Conservation (phyloP, 2,329 filamentous ascomycete genomes). For the Ascochyta lentis region DNA sequence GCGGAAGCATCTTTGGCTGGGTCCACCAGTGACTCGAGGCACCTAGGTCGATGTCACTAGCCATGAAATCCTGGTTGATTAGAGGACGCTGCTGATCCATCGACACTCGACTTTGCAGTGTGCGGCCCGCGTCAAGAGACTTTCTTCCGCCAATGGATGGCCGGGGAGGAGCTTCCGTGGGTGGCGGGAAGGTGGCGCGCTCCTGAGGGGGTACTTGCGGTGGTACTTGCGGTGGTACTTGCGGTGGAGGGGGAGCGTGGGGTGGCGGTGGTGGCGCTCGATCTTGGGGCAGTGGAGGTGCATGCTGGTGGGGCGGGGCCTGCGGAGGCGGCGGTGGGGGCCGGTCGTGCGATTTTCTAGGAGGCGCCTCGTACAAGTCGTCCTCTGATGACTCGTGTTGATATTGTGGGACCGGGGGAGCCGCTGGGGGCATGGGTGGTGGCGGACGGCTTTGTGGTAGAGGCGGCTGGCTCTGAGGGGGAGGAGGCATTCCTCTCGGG, state of each 20-base stretch:
- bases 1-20: conserved; percentile 78
- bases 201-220: conserved; percentile 44
- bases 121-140: conserved; percentile 70
- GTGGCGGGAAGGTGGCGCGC: conserved; percentile 33
- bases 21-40: conserved; percentile 85
- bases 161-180: conserved; percentile 55
- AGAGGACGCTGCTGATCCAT: conserved; percentile 78
- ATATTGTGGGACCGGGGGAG: conserved; percentile 36
- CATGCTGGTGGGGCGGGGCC: conserved; percentile 42
- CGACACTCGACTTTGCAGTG: conserved; percentile 64
- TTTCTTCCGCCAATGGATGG: conserved; percentile 56
- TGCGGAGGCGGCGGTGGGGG: conserved; percentile 48
- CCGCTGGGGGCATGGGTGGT: conserved; percentile 46
- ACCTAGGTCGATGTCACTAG: conserved; percentile 83
- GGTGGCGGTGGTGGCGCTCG: conserved; percentile 45
- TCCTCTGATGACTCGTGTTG: conserved; percentile 44
- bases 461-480: conserved; percentile 41
- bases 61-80: conserved; percentile 76
- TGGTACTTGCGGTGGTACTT: conserved; percentile 47
- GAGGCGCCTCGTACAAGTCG: conserved; percentile 46
- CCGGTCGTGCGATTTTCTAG: conserved; percentile 46
- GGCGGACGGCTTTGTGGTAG: conserved; percentile 39
- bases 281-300: conserved; percentile 48
- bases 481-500: conserved; percentile 39
- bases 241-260: conserved; percentile 44